phyloP scores from a whole-genome alignment of 2,329 filamentous ascomycete species.

The Aquanectria penicillioides region DNA sequence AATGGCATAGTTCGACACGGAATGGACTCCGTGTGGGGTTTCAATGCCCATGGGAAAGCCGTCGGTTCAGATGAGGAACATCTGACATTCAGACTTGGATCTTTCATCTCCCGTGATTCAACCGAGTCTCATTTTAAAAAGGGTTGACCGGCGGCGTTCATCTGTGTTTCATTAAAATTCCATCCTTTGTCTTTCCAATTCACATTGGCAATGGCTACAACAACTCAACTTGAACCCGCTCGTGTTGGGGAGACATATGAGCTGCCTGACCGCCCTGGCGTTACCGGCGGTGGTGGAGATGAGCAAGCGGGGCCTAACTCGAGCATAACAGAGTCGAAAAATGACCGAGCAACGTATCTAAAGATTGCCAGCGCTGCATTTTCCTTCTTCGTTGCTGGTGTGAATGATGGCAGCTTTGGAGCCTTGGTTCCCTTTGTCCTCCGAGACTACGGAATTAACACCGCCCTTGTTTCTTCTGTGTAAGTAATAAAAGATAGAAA shows the following conservation, averaged over 20 bases:
- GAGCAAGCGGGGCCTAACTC: neutral
- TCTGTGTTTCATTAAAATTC: no score
- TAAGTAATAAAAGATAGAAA: slow-evolving; percentile 41
- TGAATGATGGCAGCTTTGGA: slow-evolving; percentile 73
- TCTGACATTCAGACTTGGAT: neutral
- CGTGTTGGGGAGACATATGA: slow-evolving; percentile 14
- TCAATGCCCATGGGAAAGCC: no score
- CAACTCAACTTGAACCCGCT: slow-evolving; percentile 11
- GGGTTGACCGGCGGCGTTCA: no score
- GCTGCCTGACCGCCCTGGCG: neutral
- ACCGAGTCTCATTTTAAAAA: no score
- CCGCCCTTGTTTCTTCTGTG: slow-evolving; percentile 61
- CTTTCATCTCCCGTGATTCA: neutral
- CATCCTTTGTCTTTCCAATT: no score
- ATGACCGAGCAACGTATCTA: slow-evolving; percentile 34
- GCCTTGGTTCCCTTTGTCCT: slow-evolving; percentile 72
- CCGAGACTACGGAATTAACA: slow-evolving; percentile 63
- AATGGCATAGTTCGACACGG: neutral
- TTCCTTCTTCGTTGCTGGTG: slow-evolving; percentile 72
- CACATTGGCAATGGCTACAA: neutral
- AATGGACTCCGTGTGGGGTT: neutral
- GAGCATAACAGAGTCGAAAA: neutral
- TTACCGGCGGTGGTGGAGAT: neutral
- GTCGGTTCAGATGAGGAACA: neutral
- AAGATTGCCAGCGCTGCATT: slow-evolving; percentile 66